Conservation (phyloP, 1,284 basidiomycete genomes). For the Cutaneotrichosporon cyanovorans region DNA sequence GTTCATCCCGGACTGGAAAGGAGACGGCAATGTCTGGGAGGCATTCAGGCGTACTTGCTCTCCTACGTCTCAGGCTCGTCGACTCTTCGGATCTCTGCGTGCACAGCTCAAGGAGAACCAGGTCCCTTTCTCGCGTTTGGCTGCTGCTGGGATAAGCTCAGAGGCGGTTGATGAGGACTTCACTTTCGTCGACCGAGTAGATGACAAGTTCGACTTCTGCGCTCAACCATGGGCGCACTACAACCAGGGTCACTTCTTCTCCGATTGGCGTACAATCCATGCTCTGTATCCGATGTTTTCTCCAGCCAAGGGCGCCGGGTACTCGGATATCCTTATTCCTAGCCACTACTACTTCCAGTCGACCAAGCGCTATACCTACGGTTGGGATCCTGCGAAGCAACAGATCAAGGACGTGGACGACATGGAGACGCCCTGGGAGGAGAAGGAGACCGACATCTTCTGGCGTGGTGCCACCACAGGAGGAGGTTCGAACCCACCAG, state of each 20-base stretch:
- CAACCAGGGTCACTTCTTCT: slow-evolving; percentile 88
- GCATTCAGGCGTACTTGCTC: slow-evolving; percentile 80
- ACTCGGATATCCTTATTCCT: slow-evolving; percentile 80
- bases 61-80: slow-evolving; percentile 68
- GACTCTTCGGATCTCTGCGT: slow-evolving; percentile 65
- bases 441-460: slow-evolving; percentile 49
- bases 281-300: slow-evolving; percentile 83
- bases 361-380: slow-evolving; percentile 76
- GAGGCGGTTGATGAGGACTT: slow-evolving; percentile 53
- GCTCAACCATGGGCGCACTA: slow-evolving; percentile 70
- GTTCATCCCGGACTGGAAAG: slow-evolving; percentile 76
- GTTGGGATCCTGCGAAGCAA: slow-evolving; percentile 69
- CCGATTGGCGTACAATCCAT: slow-evolving; percentile 81
- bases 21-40: slow-evolving; percentile 81
- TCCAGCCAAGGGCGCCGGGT: slow-evolving; percentile 74
- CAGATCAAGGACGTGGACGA: slow-evolving; percentile 63
- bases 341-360: slow-evolving; percentile 88
- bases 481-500: slow-evolving; percentile 77
- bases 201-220: slow-evolving; percentile 69
- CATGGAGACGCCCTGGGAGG: slow-evolving; percentile 66
- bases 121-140: slow-evolving; percentile 43
- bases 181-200: slow-evolving; percentile 55
- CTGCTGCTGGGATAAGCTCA: slow-evolving; percentile 44
- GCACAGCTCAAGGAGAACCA: slow-evolving; percentile 48
- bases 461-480: slow-evolving; percentile 81